Conservation (phyloP, 257 asterid species). For the Sherardia arvensis region DNA sequence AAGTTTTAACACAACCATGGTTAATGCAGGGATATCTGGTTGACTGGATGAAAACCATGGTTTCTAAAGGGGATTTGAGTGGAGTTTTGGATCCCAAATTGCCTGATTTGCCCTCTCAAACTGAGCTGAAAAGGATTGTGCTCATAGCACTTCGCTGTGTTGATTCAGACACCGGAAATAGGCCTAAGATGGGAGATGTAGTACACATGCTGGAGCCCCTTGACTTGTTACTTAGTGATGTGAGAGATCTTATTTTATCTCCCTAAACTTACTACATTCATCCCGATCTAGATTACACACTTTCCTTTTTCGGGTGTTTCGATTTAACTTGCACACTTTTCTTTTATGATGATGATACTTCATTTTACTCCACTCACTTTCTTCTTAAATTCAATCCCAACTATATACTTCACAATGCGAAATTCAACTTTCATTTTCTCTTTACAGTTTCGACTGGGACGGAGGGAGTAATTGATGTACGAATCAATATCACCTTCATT, state of each 20-base stretch:
- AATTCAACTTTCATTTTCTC: no score
- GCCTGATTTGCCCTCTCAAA: slow-evolving; percentile 23
- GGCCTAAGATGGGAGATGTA: slow-evolving; percentile 47
- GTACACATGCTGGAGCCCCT: slow-evolving; percentile 50
- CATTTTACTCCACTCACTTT: no score
- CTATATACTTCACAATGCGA: no score
- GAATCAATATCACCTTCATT: no score
- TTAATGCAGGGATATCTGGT: slow-evolving; percentile 37
- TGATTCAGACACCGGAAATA: slow-evolving; percentile 32
- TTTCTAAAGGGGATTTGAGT: slow-evolving; percentile 19
- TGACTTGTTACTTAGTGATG: slow-evolving; percentile 38
- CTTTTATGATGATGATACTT: no score
- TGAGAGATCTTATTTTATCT: slow-evolving; percentile 11
- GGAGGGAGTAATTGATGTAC: no score
- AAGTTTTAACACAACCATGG: no score
- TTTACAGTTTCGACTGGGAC: no score
- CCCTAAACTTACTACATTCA: neutral
- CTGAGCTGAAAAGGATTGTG: slow-evolving; percentile 35
- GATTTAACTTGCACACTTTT: no score
- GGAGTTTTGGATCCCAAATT: slow-evolving; percentile 37
- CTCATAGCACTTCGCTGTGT: slow-evolving; percentile 49
- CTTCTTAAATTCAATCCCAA: no score
- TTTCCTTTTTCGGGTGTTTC: no score
- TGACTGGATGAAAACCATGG: slow-evolving; percentile 41
- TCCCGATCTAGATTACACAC: no score